A percentile compares a stretch with the other conserved stretches of the same genome.
Conservation (phyloP, 768 basidiomycete species). For the Galerina sulciceps region DNA sequence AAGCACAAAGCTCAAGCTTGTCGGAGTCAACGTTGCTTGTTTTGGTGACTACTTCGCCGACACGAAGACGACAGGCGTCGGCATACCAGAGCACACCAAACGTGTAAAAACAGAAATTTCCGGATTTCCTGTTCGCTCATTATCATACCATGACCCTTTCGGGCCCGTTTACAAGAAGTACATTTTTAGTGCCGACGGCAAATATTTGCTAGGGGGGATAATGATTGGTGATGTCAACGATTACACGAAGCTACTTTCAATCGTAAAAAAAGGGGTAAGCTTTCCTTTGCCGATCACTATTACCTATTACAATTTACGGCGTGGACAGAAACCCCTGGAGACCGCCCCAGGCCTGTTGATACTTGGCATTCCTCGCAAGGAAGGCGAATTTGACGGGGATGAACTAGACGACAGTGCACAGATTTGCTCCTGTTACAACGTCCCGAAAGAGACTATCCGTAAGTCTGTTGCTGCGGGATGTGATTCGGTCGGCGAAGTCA, state of each 20-base stretch:
- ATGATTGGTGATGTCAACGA: conserved; percentile 78
- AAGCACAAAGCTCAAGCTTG: conserved; percentile 62
- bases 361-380: conserved; percentile 49
- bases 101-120: conserved; percentile 6
- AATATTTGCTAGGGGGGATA: conserved; percentile 75
- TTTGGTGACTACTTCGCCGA: conserved; percentile 80
- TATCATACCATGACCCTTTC: conserved; percentile 77
- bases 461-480: conserved; percentile 56
- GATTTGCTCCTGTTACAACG: conserved; percentile 76
- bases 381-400: conserved; percentile 59
- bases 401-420: conserved; percentile 76
- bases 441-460: conserved; percentile 61
- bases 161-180: conserved; percentile 77
- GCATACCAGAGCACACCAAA: conserved; percentile 17
- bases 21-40: conserved; percentile 58
- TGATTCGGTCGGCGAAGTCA: conserved; percentile 54
- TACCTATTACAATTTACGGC: background rate
- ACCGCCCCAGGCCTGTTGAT: conserved; percentile 71
- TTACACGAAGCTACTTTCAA: conserved; percentile 69
- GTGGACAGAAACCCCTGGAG: conserved; percentile 62
- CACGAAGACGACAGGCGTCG: conserved; percentile 30
- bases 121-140: conserved; percentile 51
- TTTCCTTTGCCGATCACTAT: background rate
- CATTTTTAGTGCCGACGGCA: conserved; percentile 73
- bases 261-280: conserved; percentile 69